Evolutionary conservation across 2,329 filamentous ascomycete genomes (phyloP).

Genomic region (Leptographium wingfieldii): DNA sequence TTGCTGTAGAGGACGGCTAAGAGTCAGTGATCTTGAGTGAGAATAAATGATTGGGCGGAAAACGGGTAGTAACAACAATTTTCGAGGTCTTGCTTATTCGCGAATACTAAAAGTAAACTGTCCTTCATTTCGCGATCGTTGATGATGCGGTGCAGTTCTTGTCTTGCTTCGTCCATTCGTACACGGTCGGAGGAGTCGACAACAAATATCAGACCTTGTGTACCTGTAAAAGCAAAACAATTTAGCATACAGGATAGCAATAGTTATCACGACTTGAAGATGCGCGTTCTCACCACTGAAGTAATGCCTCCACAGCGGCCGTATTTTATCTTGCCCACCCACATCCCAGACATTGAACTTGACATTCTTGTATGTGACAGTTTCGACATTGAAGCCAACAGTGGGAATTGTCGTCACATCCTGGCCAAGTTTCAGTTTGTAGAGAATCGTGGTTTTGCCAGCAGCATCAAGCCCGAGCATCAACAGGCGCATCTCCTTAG

Average conservation of each 20-base stretch:
- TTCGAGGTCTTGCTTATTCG: slow-evolving; percentile 95
- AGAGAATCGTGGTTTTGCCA: slow-evolving; percentile 97
- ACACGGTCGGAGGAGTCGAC: slow-evolving; percentile 88
- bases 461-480: slow-evolving; percentile 98
- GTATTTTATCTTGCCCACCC: slow-evolving; percentile 97
- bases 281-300: slow-evolving; percentile 52
- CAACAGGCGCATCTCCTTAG: slow-evolving; percentile 96
- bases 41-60: neutral
- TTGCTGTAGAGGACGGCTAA: slow-evolving; percentile 34
- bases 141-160: slow-evolving; percentile 93
- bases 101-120: slow-evolving; percentile 85
- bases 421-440: slow-evolving; percentile 97
- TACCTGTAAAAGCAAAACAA: slow-evolving; percentile 42
- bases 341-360: slow-evolving; percentile 99
- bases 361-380: slow-evolving; percentile 97
- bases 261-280: neutral
- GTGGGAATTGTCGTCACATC: slow-evolving; percentile 97
- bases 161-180: slow-evolving; percentile 83
- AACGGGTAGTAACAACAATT: slow-evolving; percentile 41
- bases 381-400: slow-evolving; percentile 98
- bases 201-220: slow-evolving; percentile 96
- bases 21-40: neutral
- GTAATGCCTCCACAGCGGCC: slow-evolving; percentile 95
- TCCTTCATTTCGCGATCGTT: slow-evolving; percentile 98
- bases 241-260: neutral